Base-by-base conservation (phyloP, 805 yeast genomes). In the Saccharomycopsis lassenensis region DNA sequence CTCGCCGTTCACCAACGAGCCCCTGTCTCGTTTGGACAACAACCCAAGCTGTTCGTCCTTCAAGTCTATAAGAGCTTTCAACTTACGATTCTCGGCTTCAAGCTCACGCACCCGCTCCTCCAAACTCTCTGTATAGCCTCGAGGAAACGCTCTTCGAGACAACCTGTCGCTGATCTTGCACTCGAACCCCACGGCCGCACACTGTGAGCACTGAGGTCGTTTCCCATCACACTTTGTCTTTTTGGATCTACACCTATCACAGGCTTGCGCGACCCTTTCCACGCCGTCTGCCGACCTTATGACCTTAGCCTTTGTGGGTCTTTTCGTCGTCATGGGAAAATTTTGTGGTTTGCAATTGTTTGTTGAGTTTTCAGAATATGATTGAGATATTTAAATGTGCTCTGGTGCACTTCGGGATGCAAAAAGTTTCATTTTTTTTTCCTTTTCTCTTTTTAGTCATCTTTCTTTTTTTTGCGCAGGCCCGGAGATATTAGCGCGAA, bases 121-220 rank as follows among this genome's bases (percentile, higher is more conserved):
- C 36, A 86, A 56, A 2, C 86, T 77, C 57, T 86, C 95, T 0
- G 95, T 86, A 50, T 86, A 86, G 0, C 95, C 95, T 52, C 93
- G 67, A 0, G 95, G 95, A 50, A 78, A 86, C 0, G 94, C 89
- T 44, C 87, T 64, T 40, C 95, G 67, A 1, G 87, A 71, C n/a
- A 86, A 62, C 47, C 79, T 78, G 52, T 86, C 95, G 12, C 87
- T 76, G n/a, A 84, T 80, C 39, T 78, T 78, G 56, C 96, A 86
- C 45, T 83, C 89, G 40, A 86, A 69, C 3, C 95, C 95, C 3
- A 83, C 91, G 5, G 75, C 67, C 8, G 74, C 76, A 62, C 96
- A 86, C 41, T 81, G 79, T 0, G 89, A 71, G 54, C 96, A 86
- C 46, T 70, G 74, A 3, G 80, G 80, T 40, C 73, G 67, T 39